These are phyloP conservation scores for Xylaria palmicola DNA, from an alignment of 495 filamentous ascomycete genomes.

Conservation along the genomic window DNA sequence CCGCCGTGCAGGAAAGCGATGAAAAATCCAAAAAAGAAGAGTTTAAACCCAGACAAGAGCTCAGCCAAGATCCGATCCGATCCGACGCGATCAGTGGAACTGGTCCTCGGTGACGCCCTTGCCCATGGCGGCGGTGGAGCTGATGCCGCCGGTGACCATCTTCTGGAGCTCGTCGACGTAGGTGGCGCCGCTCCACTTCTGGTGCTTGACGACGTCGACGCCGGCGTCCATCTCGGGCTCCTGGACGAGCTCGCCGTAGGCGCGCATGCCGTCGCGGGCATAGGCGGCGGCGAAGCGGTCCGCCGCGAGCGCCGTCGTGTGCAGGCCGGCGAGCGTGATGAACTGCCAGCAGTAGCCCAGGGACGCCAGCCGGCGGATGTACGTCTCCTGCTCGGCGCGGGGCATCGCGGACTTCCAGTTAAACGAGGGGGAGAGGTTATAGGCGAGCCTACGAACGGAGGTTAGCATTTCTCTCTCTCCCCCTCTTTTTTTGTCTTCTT, in stretches of 20 bases:
- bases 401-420: constrained; percentile 99
- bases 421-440: constrained; percentile 98
- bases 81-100: constrained; percentile 61
- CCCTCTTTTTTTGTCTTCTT: not conserved
- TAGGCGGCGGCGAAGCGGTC: constrained; percentile 87
- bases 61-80: too few species aligned
- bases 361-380: constrained; percentile 81
- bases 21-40: too few species aligned
- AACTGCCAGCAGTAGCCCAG: constrained; percentile 99
- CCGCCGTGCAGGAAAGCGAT: too few species aligned
- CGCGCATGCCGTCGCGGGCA: constrained; percentile 81
- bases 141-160: constrained; percentile 95
- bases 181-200: constrained; percentile 96
- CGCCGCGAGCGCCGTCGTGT: constrained; percentile 88
- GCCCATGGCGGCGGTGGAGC: constrained; percentile 90
- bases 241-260: constrained; percentile 94
- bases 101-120: constrained; percentile 98
- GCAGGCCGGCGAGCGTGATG: constrained; percentile 97
- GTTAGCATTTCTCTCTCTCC: constrained; percentile 15
- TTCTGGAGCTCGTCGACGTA: constrained; percentile 93
- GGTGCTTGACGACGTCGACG: constrained; percentile 94
- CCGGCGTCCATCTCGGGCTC: constrained; percentile 91
- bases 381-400: constrained; percentile 89
- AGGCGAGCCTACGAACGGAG: constrained; percentile 64
- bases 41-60: too few species aligned